Percentiles rank a stretch among this genome's conserved stretches.
Conservation (phyloP, 208 protist species). For the Acanthamoeba rhysodes region DNA sequence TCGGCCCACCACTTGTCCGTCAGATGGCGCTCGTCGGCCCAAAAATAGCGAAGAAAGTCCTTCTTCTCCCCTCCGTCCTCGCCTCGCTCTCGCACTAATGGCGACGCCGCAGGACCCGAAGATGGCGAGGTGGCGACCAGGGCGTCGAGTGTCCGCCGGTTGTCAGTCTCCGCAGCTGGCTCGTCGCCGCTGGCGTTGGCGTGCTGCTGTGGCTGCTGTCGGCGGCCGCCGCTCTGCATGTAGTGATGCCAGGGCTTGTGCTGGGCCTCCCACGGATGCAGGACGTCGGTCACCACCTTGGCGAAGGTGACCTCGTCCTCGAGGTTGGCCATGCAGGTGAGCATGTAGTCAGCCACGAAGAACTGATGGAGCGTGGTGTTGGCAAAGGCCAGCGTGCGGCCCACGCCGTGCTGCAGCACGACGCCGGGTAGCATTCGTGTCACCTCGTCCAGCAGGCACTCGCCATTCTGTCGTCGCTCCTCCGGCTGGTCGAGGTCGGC, state of each 20-base stretch:
- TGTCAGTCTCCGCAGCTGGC: neutral
- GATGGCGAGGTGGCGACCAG: neutral
- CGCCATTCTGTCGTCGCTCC: neutral
- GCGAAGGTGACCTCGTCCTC: constrained; percentile 20
- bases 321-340: neutral
- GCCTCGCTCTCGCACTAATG: neutral
- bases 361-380: constrained; percentile 2
- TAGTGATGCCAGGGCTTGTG: constrained; percentile 15
- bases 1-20: constrained; percentile 32
- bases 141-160: neutral
- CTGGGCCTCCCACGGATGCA: neutral
- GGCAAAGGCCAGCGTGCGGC: constrained; percentile 5
- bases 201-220: neutral
- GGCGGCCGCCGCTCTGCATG: neutral
- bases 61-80: neutral
- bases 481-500: constrained; percentile 8
- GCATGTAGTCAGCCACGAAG: constrained; percentile 36
- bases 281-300: neutral
- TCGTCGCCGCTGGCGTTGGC: neutral
- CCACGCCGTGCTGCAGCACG: neutral
- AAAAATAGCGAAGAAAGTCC: constrained; percentile 17
- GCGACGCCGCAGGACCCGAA: neutral
- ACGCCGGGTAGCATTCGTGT: neutral
- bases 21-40: constrained; percentile 24
- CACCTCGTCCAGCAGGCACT: constrained; percentile 16